Evolutionary conservation across 495 filamentous ascomycete species (phyloP).

Genomic region (Pyrenula massariospora): DNA sequence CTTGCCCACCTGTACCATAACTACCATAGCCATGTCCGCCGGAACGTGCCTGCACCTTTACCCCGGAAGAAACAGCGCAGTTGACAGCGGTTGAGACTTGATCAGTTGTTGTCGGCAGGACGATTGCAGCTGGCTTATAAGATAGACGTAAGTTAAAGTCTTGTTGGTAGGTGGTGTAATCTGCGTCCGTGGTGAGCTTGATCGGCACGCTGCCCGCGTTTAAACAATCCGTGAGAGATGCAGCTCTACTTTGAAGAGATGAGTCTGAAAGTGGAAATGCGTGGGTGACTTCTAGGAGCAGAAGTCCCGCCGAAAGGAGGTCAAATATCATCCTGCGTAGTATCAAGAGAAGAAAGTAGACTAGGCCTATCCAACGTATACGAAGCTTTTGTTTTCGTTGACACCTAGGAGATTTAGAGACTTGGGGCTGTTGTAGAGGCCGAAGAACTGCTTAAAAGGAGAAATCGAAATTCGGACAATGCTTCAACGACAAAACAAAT

Average conservation of each 20-base stretch:
- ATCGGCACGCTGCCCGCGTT: background rate
- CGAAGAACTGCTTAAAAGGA: too few relatives aligned
- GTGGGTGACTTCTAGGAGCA: background rate
- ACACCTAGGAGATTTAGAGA: background rate
- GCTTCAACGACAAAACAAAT: too few relatives aligned
- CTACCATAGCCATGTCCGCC: conserved; percentile 68
- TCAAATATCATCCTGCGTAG: background rate
- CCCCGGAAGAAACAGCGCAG: conserved; percentile 39
- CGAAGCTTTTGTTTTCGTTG: background rate
- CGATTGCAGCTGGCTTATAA: conserved; percentile 50
- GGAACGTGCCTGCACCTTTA: conserved; percentile 56
- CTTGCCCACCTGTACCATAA: conserved; percentile 30
- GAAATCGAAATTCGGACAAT: background rate
- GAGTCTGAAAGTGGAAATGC: background rate
- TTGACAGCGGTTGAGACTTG: conserved; percentile 48
- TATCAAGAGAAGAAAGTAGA: background rate
- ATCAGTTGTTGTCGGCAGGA: conserved; percentile 41
- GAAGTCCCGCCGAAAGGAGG: background rate
- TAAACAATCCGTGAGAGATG: background rate
- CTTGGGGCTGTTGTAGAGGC: background rate
- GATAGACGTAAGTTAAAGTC: conserved; percentile 52
- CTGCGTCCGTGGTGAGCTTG: background rate
- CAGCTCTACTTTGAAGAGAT: background rate
- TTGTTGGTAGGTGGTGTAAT: background rate
- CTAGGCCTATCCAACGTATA: background rate